Evolutionary conservation across 495 filamentous ascomycete genomes (phyloP).

Genomic region (Tuber indicum): DNA sequence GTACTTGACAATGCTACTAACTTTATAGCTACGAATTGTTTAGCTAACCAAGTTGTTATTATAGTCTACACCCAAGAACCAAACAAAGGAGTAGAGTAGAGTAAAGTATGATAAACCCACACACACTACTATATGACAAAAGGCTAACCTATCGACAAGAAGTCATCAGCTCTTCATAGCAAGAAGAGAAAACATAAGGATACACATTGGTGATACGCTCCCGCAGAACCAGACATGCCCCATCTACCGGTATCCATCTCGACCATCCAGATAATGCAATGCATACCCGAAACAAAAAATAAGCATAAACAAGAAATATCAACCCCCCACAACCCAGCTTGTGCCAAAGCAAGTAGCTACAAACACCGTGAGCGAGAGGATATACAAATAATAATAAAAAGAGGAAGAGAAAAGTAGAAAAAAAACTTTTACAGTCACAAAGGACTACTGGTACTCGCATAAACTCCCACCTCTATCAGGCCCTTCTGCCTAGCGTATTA

Average conservation of each 20-base stretch:
- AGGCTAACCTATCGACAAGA: background rate
- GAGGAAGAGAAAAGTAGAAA: background rate
- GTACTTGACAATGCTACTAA: background rate
- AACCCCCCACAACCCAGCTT: background rate
- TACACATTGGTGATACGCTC: background rate
- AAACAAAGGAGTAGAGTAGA: background rate
- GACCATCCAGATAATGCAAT: slow-evolving; percentile 2
- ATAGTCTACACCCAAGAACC: background rate
- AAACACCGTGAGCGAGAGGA: background rate
- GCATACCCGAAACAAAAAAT: background rate
- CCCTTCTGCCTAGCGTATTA: slow-evolving; percentile 7
- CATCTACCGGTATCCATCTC: background rate
- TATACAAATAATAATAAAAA: background rate
- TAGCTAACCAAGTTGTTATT: background rate
- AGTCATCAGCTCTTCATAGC: background rate
- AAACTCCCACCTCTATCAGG: background rate
- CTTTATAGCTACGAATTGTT: background rate
- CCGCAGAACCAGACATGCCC: background rate
- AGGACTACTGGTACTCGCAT: background rate
- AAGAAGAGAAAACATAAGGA: background rate
- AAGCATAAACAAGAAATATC: background rate
- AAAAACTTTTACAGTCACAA: slow-evolving; percentile 5
- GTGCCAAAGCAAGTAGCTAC: background rate
- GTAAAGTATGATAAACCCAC: background rate
- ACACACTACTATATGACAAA: background rate